Conservation (phyloP, 306 rosid genomes). For the Dryas drummondii region DNA sequence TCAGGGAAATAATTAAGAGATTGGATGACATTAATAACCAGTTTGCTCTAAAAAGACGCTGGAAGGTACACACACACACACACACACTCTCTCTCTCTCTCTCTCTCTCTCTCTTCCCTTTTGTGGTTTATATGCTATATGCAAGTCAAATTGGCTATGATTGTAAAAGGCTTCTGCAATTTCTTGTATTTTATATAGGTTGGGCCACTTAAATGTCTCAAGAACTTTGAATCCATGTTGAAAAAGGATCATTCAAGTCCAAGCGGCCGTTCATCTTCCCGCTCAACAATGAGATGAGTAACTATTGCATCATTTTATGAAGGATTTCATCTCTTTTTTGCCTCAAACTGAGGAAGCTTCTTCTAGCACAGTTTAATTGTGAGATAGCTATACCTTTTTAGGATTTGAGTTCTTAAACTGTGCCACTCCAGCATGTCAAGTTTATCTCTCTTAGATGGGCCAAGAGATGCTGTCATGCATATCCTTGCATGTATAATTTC, state of each 20-base stretch:
- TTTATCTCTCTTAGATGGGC: no score
- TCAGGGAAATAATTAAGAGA: slow-evolving; percentile 64
- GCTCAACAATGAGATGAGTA: slow-evolving; percentile 36
- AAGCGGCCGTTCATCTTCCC: slow-evolving; percentile 49
- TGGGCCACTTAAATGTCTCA: slow-evolving; percentile 63
- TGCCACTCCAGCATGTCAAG: not conserved
- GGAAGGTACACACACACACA: slow-evolving; percentile 89
- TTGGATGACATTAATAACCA: slow-evolving; percentile 65
- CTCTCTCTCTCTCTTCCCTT: no score
- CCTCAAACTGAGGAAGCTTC: not conserved
- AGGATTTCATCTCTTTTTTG: not conserved
- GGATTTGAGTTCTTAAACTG: slow-evolving; percentile 8
- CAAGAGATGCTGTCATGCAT: not conserved
- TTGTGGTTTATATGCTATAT: no score
- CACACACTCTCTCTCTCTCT: no score
- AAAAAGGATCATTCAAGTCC: slow-evolving; percentile 45
- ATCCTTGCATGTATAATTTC: not conserved
- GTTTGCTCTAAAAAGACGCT: slow-evolving; percentile 52
- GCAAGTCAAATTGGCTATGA: not conserved
- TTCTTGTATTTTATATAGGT: slow-evolving; percentile 50
- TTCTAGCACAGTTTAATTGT: not conserved
- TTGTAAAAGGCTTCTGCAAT: not conserved
- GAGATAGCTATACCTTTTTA: not conserved
- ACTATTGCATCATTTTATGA: not conserved
- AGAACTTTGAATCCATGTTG: slow-evolving; percentile 63